Conservation (phyloP, 768 basidiomycete genomes). For the Tubosaeta sp. region DNA sequence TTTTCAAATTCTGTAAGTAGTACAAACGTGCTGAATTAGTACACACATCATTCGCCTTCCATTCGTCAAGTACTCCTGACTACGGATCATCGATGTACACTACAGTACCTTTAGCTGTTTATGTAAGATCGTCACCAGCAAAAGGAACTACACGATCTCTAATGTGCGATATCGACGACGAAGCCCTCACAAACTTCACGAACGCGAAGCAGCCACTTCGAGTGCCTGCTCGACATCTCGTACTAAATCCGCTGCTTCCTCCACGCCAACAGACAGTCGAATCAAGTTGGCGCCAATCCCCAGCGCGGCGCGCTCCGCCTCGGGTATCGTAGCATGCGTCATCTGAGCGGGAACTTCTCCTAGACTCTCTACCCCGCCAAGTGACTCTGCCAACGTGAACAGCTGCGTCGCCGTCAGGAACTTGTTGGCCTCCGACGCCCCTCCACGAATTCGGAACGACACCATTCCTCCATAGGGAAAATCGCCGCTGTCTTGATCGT, state of each 20-base stretch:
- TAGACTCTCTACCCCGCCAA: conserved; percentile 91
- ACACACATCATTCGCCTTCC: too few species aligned
- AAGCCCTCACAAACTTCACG: neutral
- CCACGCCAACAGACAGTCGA: conserved; percentile 82
- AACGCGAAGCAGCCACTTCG: conserved; percentile 12
- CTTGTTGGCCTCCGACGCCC: conserved; percentile 49
- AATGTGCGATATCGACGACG: too few species aligned
- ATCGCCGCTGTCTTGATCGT: conserved; percentile 33
- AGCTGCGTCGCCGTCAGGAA: conserved; percentile 65
- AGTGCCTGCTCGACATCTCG: conserved; percentile 27
- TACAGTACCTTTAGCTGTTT: too few species aligned
- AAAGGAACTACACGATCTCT: too few species aligned
- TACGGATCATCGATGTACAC: too few species aligned
- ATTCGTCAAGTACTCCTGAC: too few species aligned
- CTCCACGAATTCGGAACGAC: conserved; percentile 58
- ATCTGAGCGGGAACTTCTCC: conserved; percentile 84
- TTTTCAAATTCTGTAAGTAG: too few species aligned
- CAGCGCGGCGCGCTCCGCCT: conserved; percentile 56
- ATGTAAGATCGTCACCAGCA: too few species aligned
- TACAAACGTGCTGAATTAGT: too few species aligned
- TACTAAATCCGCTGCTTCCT: conserved; percentile 81
- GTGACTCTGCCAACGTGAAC: conserved; percentile 80
- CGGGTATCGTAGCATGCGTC: conserved; percentile 81
- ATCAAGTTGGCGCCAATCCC: conserved; percentile 82
- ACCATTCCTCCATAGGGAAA: conserved; percentile 94